Evolutionary conservation across 768 basidiomycete species (phyloP).

Genomic region (Podaxis pistillaris): DNA sequence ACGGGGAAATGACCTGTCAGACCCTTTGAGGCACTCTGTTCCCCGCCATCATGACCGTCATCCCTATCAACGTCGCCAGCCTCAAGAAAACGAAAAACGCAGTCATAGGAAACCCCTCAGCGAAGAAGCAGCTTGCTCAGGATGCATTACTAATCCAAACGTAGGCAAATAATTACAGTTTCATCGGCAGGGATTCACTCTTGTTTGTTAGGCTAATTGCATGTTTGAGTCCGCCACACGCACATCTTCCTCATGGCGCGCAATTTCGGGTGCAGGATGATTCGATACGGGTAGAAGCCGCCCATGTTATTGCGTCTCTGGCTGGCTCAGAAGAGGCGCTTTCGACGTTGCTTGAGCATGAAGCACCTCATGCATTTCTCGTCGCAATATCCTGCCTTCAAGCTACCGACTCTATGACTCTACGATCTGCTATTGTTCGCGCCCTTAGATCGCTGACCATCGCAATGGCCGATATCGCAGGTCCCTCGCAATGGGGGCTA

Average conservation of each 20-base stretch:
- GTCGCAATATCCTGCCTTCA: constrained; percentile 55
- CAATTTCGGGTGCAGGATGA: constrained; percentile 36
- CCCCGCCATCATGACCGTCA: constrained; percentile 11
- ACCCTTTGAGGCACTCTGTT: background rate
- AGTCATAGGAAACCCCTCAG: constrained; percentile 78
- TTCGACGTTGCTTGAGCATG: constrained; percentile 49
- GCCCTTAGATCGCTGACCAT: constrained; percentile 58
- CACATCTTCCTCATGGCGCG: background rate
- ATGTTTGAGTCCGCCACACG: constrained; percentile 44
- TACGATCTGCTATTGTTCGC: constrained; percentile 61
- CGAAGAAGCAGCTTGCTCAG: constrained; percentile 56
- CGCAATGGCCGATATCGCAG: constrained; percentile 65
- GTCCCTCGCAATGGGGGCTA: constrained; percentile 70
- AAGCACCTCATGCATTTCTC: constrained; percentile 60
- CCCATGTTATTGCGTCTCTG: constrained; percentile 72
- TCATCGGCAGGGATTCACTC: constrained; percentile 7
- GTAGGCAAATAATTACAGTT: constrained; percentile 33
- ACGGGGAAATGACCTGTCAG: background rate
- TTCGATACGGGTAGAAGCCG: constrained; percentile 62
- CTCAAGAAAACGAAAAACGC: constrained; percentile 73
- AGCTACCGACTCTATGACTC: constrained; percentile 32
- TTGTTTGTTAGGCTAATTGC: constrained; percentile 54
- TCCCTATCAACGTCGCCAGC: constrained; percentile 23
- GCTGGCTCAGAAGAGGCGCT: constrained; percentile 67
- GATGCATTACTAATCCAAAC: constrained; percentile 55